Evolutionary conservation across 2,329 filamentous ascomycete genomes (phyloP).

Genomic region (Corniculantispora saksenae): DNA sequence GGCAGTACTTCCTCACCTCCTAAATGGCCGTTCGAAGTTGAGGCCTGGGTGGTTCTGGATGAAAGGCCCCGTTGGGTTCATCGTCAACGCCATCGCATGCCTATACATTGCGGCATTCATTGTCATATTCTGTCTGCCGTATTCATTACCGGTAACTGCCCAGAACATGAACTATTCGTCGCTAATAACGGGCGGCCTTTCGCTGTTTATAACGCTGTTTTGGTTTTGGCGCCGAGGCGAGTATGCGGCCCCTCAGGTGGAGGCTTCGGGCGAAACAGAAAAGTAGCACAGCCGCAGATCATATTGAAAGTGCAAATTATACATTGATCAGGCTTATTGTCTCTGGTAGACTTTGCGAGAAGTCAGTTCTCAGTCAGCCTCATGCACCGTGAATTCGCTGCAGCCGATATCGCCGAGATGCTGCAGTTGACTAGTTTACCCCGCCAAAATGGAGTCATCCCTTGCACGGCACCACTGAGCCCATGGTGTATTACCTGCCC

Average conservation of each 20-base stretch:
- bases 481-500: not conserved
- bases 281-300: not conserved
- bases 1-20: conserved; percentile 57
- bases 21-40: conserved; percentile 31
- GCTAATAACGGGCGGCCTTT: conserved; percentile 40
- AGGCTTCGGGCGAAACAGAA: too few relatives aligned
- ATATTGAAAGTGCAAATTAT: not conserved
- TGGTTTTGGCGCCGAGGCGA: conserved; percentile 32
- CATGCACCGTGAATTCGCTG: not conserved
- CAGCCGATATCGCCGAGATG: not conserved
- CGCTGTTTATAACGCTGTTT: conserved; percentile 36
- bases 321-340: not conserved
- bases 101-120: conserved; percentile 61
- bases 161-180: conserved; percentile 55
- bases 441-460: not conserved
- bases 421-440: not conserved
- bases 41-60: conserved; percentile 49
- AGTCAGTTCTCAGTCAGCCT: not conserved
- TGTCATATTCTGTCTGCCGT: conserved; percentile 65
- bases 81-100: conserved; percentile 53
- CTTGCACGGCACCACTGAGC: not conserved
- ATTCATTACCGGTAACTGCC: conserved; percentile 44
- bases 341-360: not conserved
- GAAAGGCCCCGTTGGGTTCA: conserved; percentile 47
- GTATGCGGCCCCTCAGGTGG: not conserved